Conservation (phyloP, 2,329 filamentous ascomycete species). For the Paradendryphiella salina region DNA sequence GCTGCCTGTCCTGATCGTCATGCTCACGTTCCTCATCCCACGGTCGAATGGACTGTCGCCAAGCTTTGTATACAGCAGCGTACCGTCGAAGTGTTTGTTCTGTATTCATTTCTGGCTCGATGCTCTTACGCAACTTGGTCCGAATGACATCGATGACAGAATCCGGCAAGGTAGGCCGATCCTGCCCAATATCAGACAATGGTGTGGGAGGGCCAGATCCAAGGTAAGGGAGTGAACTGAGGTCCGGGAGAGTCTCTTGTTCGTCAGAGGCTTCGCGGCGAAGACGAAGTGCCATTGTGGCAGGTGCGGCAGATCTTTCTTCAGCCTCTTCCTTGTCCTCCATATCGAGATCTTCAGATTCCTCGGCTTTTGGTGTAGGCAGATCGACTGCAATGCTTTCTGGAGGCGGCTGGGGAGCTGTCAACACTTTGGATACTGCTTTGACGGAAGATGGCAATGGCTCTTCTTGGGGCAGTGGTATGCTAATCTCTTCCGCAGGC, state of each 20-base stretch:
- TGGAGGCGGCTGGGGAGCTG: slow-evolving; percentile 14
- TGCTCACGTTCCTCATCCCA: slow-evolving; percentile 49
- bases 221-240: slow-evolving; percentile 52
- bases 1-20: slow-evolving; percentile 43
- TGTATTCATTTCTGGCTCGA: slow-evolving; percentile 35
- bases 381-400: slow-evolving; percentile 32
- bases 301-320: slow-evolving; percentile 36
- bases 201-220: slow-evolving; percentile 50
- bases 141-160: slow-evolving; percentile 44
- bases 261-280: slow-evolving; percentile 38
- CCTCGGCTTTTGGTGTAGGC: slow-evolving; percentile 43
- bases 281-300: slow-evolving; percentile 38
- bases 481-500: slow-evolving; percentile 24
- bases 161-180: slow-evolving; percentile 44
- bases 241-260: slow-evolving; percentile 47
- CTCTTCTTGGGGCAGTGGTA: slow-evolving; percentile 22
- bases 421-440: slow-evolving; percentile 3
- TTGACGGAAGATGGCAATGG: slow-evolving; percentile 6
- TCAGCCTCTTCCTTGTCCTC: slow-evolving; percentile 25
- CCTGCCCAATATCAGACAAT: slow-evolving; percentile 49
- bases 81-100: slow-evolving; percentile 45
- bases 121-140: slow-evolving; percentile 38
- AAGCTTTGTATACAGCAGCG: slow-evolving; percentile 46
- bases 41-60: slow-evolving; percentile 48
- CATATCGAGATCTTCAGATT: slow-evolving; percentile 39